Conservation (phyloP, 129 eudicot species). For the Centaurea solstitialis region DNA sequence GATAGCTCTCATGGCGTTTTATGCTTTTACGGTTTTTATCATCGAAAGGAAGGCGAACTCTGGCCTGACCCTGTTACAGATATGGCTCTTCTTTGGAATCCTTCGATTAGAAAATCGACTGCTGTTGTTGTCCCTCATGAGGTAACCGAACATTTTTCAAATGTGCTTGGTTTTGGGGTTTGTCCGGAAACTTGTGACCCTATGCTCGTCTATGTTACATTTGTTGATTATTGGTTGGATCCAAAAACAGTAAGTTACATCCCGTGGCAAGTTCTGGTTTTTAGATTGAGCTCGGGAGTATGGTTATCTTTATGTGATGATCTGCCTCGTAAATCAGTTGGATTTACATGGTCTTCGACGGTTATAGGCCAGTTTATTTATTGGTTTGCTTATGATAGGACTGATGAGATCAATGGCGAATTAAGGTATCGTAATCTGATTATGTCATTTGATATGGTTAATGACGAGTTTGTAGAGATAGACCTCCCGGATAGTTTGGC, state of each 20-base stretch:
- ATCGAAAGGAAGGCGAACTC: not conserved
- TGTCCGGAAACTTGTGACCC: not conserved
- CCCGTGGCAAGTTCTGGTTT: not conserved
- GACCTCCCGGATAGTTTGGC: not conserved
- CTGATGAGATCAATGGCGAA: not conserved
- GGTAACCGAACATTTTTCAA: not conserved
- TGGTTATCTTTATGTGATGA: not conserved
- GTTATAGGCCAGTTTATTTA: not conserved
- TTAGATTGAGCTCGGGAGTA: not conserved
- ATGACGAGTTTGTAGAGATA: not conserved
- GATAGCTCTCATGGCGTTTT: slow-evolving; percentile 30
- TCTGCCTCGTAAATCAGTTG: not conserved
- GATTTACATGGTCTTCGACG: not conserved
- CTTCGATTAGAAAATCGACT: not conserved
- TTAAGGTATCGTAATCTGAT: not conserved
- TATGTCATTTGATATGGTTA: not conserved
- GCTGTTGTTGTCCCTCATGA: not conserved
- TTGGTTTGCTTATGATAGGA: not conserved
- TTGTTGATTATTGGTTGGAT: not conserved
- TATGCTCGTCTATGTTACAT: slow-evolving; percentile 14
- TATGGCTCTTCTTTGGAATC: slow-evolving; percentile 5
- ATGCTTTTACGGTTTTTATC: slow-evolving; percentile 1
- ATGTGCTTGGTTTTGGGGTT: slow-evolving; percentile 30
- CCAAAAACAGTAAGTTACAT: not conserved
- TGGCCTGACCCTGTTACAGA: not conserved